phyloP scores from a whole-genome alignment of 331 rosid species.

The Rhamnella rubrinervis region DNA sequence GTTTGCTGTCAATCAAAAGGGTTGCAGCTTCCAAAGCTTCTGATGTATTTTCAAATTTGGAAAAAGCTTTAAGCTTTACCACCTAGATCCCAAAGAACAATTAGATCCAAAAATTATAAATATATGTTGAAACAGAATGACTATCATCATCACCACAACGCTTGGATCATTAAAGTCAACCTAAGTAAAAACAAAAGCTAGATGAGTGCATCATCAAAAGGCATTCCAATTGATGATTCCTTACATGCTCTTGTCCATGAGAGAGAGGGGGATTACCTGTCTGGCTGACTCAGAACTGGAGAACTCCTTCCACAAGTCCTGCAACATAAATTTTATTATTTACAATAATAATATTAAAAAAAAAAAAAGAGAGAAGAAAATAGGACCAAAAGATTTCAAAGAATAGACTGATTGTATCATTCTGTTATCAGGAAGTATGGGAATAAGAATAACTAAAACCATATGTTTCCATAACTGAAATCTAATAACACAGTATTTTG shows the following conservation, averaged over 20 bases:
- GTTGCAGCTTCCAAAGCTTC: constrained; percentile 89
- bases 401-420: not conserved
- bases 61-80: constrained; percentile 85
- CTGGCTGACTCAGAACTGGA: constrained; percentile 66
- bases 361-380: too few species aligned
- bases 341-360: too few species aligned
- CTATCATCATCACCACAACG: too few species aligned
- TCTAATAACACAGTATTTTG: too few species aligned
- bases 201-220: not conserved
- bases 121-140: not conserved
- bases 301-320: constrained; percentile 71
- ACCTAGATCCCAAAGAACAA: constrained; percentile 34
- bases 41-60: constrained; percentile 82
- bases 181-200: not conserved
- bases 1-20: constrained; percentile 74
- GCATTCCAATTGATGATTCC: too few species aligned
- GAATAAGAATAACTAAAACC: too few species aligned
- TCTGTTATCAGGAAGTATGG: too few species aligned
- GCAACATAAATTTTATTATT: constrained; percentile 11
- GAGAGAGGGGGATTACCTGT: constrained; percentile 38
- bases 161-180: not conserved
- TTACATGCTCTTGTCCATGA: not conserved
- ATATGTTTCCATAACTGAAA: too few species aligned
- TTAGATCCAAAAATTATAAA: not conserved
- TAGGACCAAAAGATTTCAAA: too few species aligned